phyloP scores from a whole-genome alignment of 345 rosid genomes.

The Pistacia atlantica region DNA sequence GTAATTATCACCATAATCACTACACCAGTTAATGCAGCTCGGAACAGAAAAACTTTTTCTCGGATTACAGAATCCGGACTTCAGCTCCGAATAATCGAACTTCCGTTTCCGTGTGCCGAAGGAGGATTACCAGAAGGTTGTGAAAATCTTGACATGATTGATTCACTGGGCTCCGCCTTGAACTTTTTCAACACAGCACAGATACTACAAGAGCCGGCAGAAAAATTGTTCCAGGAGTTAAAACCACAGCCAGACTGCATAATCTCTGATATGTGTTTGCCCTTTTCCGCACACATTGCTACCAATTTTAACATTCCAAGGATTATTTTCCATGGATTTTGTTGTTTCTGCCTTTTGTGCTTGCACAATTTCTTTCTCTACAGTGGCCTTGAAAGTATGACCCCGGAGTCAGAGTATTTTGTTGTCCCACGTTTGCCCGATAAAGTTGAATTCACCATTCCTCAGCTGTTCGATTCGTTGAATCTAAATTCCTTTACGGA shows the following conservation, averaged over 20 bases:
- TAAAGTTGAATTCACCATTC: slow-evolving; percentile 25
- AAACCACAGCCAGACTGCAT: slow-evolving; percentile 32
- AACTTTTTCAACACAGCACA: not conserved
- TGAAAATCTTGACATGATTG: slow-evolving; percentile 5
- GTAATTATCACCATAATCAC: slow-evolving; percentile 37
- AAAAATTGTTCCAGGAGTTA: slow-evolving; percentile 14
- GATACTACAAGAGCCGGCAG: slow-evolving; percentile 9
- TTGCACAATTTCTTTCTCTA: slow-evolving; percentile 6
- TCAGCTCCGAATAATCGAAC: not conserved
- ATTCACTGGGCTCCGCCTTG: not conserved
- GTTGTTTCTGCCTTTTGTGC: slow-evolving; percentile 39
- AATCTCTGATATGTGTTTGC: slow-evolving; percentile 37
- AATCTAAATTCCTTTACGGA: slow-evolving; percentile 10
- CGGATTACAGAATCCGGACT: slow-evolving; percentile 5
- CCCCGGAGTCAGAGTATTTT: slow-evolving; percentile 13
- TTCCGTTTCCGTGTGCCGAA: slow-evolving; percentile 3
- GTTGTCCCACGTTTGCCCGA: slow-evolving; percentile 32
- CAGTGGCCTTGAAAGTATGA: not conserved
- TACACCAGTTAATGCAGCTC: slow-evolving; percentile 16
- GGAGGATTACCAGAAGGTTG: slow-evolving; percentile 6
- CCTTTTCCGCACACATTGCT: slow-evolving; percentile 30
- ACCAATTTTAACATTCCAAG: slow-evolving; percentile 33
- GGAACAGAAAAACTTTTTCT: not conserved
- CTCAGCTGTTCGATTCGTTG: slow-evolving; percentile 21
- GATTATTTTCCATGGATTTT: slow-evolving; percentile 35